phyloP scores from a whole-genome alignment of 257 asterid genomes.

The Plantago elongata region DNA sequence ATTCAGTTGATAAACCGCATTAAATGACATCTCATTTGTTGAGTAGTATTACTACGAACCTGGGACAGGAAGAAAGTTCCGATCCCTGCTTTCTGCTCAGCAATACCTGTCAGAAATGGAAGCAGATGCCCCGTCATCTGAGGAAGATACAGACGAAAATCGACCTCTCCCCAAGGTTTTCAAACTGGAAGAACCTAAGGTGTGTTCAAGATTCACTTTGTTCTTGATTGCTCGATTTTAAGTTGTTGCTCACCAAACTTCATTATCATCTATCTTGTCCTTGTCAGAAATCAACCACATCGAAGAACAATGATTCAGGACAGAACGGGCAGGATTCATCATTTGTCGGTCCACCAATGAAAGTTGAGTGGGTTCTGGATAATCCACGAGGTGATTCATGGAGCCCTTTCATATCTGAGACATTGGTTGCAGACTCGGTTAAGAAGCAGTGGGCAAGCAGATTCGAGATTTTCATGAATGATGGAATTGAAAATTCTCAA shows the following conservation, averaged over 20 bases:
- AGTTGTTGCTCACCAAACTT: not conserved
- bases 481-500: constrained; percentile 17
- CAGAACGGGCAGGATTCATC: constrained; percentile 30
- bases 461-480: constrained; percentile 47
- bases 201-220: constrained; percentile 20
- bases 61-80: constrained; percentile 58
- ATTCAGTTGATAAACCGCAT: too few relatives aligned
- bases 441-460: constrained; percentile 63
- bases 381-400: constrained; percentile 55
- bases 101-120: constrained; percentile 49
- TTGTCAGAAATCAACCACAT: constrained; percentile 28
- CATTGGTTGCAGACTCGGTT: constrained; percentile 45
- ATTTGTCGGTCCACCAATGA: constrained; percentile 40
- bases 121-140: constrained; percentile 46
- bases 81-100: constrained; percentile 55
- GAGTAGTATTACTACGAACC: constrained; percentile 79
- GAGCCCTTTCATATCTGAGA: constrained; percentile 52
- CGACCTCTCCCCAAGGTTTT: constrained; percentile 51
- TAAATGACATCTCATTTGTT: constrained; percentile 10
- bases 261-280: constrained; percentile 8
- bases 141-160: constrained; percentile 51
- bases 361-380: constrained; percentile 72
- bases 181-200: constrained; percentile 42
- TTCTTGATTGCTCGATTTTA: not conserved
- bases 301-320: constrained; percentile 23